Evolutionary conservation across 306 rosid species (phyloP).

Genomic region (Argentina anserina): DNA sequence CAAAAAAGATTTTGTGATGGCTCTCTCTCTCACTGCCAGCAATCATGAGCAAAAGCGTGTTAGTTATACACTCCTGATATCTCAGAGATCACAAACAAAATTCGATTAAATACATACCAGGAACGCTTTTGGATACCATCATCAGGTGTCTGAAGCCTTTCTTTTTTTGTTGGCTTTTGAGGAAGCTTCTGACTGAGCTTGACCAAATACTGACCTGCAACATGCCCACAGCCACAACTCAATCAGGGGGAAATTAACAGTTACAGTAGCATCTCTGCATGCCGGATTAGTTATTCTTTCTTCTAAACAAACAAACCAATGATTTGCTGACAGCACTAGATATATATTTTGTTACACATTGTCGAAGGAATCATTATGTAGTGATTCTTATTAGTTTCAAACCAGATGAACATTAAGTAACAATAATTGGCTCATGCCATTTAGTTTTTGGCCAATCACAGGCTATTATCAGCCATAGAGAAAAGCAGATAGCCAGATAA

Average conservation of each 20-base stretch:
- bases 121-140: neutral
- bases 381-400: neutral
- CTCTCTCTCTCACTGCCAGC: neutral
- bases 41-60: neutral
- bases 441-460: neutral
- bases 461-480: neutral
- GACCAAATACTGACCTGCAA: slow-evolving; percentile 82
- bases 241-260: slow-evolving; percentile 2
- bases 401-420: neutral
- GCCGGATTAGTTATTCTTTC: neutral
- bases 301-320: neutral
- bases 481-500: neutral
- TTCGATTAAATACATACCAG: neutral
- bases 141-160: slow-evolving; percentile 47
- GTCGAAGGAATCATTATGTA: neutral
- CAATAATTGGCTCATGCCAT: neutral
- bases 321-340: neutral
- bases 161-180: slow-evolving; percentile 55
- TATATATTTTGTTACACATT: neutral
- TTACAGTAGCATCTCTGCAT: neutral
- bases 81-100: neutral
- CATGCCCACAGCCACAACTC: slow-evolving; percentile 14
- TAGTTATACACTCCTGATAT: neutral
- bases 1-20: neutral
- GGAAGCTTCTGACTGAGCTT: slow-evolving; percentile 41